Base-by-base conservation (phyloP, 2,329 filamentous ascomycete genomes). In the Penicillium decumbens region DNA sequence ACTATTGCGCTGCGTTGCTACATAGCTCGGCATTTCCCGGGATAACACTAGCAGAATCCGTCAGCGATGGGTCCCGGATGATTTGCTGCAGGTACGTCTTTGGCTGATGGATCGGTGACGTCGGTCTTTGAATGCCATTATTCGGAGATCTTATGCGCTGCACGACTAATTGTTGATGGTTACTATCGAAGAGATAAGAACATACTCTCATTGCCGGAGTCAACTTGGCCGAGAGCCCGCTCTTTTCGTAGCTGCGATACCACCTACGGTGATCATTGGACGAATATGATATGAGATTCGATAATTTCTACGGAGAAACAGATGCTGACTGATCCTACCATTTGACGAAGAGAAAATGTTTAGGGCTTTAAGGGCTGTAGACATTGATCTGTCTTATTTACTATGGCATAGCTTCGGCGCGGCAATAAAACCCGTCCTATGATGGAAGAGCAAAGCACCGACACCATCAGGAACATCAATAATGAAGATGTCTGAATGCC, bases 11-110 rank as follows among this genome's bases (percentile, higher is more conserved):
- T 40, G 38, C 23, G 20, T 32, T 30, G 13, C 30, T 40, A 18
- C 15, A 18, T 18, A 6, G 24, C 43, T 38, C 38, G 49, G 27
- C 53, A 55, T 55, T 55, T 50, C 45, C 45, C 50, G 53, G 50
- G 27, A 29, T 37, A 10, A 28, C 27, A 41, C 28, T 30, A 41
- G 45, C 48, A 54, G 24, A 28, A 40, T 37, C 53, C 53, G 53
- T 7, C 42, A 41, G 27, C 28, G 18, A 30, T 38, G 18, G 35
- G 20, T 23, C 20, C 15, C 13, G 15, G 37, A 49, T 45, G 43
- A 37, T 37, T 23, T 47, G 18, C 32, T 49, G 51, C 35, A 52
- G 32, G 24, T 42, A 9, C 40, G 28, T 39, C n/a, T 44, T 33
- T 6, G 27, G 20, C 25, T 28, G 9, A 9, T 25, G 24, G 28